These are phyloP conservation scores for Jatropha podagrica DNA, from an alignment of 441 rosid species.

Conservation along the genomic window DNA sequence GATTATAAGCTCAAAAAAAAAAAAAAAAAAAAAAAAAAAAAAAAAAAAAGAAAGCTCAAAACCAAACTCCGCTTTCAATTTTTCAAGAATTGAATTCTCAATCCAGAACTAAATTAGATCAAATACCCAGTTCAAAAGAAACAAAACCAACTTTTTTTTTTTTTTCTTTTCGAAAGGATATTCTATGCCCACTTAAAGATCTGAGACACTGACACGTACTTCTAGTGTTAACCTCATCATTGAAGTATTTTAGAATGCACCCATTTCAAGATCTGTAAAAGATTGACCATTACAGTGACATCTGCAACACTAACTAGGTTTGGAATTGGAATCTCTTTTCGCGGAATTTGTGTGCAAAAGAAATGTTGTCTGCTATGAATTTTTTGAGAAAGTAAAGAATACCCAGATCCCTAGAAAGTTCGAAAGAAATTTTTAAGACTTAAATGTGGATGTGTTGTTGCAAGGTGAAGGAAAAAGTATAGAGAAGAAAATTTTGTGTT, in stretches of 20 bases:
- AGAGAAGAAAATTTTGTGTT: neutral
- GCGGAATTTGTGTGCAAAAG: neutral
- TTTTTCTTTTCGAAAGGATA: neutral
- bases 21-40: neutral
- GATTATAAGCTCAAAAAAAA: neutral
- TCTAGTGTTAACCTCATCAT: neutral
- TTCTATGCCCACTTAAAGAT: conserved; percentile 21
- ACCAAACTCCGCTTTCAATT: conserved; percentile 13
- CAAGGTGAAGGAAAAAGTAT: neutral
- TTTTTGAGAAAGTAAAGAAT: conserved; percentile 22
- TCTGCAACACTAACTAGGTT: conserved; percentile 1
- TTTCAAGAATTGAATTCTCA: neutral
- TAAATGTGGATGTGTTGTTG: neutral
- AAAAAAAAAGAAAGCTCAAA: neutral
- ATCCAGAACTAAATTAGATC: neutral
- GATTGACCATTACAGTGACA: conserved; percentile 12
- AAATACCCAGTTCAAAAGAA: conserved; percentile 4
- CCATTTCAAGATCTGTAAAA: conserved; percentile 31
- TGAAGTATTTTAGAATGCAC: conserved; percentile 3
- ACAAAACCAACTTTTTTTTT: conserved; percentile 3
- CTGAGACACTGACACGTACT: conserved; percentile 12
- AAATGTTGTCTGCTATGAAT: conserved; percentile 4
- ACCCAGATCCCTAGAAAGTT: conserved; percentile 40
- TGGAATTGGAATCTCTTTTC: neutral
- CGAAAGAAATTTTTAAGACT: neutral